Conservation (phyloP, 1,284 basidiomycete species). For the Athelia sp. region DNA sequence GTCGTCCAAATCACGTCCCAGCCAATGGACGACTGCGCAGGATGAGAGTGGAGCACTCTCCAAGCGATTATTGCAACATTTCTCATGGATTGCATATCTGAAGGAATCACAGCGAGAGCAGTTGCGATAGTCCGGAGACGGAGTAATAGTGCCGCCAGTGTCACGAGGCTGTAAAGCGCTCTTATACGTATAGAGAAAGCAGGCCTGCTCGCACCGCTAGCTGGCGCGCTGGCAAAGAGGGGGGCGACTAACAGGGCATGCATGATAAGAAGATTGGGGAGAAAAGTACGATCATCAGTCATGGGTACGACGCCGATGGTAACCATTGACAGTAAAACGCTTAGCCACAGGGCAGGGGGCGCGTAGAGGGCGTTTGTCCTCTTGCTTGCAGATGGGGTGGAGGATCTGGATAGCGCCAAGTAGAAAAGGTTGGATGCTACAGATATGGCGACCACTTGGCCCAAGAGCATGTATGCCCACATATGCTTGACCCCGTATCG, state of each 20-base stretch:
- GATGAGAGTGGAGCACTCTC: slow-evolving; percentile 44
- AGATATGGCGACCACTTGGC: slow-evolving; percentile 71
- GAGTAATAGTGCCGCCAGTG: slow-evolving; percentile 28
- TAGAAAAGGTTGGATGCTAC: slow-evolving; percentile 67
- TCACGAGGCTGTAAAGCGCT: slow-evolving; percentile 36
- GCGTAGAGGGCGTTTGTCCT: slow-evolving; percentile 10
- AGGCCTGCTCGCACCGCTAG: slow-evolving; percentile 3
- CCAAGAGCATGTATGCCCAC: slow-evolving; percentile 73
- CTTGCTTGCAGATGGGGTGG: slow-evolving; percentile 9
- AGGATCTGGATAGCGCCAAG: slow-evolving; percentile 44
- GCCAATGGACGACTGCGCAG: slow-evolving; percentile 62
- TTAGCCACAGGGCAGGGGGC: slow-evolving; percentile 33
- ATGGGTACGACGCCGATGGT: slow-evolving; percentile 47
- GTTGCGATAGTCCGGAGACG: slow-evolving; percentile 31
- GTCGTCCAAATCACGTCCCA: slow-evolving; percentile 64
- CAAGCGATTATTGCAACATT: slow-evolving; percentile 16
- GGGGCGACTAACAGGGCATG: slow-evolving; percentile 57
- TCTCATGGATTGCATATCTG: neutral
- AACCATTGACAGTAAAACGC: slow-evolving; percentile 42
- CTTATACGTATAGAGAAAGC: slow-evolving; percentile 17
- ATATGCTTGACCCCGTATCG: slow-evolving; percentile 45
- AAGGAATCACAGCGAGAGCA: slow-evolving; percentile 4
- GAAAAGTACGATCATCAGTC: slow-evolving; percentile 45
- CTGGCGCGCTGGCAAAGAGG: slow-evolving; percentile 28
- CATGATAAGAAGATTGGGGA: slow-evolving; percentile 59